phyloP scores from a whole-genome alignment of 129 eudicot species.

The Dittrichia graveolens region DNA sequence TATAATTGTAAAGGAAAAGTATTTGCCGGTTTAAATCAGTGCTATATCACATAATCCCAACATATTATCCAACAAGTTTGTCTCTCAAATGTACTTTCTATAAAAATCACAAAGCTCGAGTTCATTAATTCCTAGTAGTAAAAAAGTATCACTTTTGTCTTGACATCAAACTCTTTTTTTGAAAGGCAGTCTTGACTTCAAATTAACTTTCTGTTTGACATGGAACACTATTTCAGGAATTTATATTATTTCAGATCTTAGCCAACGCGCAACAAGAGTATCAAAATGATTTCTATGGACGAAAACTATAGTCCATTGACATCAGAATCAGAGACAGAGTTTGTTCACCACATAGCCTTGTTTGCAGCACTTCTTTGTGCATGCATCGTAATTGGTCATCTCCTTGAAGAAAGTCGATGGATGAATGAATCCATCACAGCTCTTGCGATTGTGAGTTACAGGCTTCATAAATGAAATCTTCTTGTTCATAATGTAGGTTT shows the following conservation, averaged over 20 bases:
- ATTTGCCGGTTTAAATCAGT: no score
- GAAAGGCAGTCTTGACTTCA: neutral
- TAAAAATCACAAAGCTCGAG: no score
- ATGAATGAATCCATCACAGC: constrained; percentile 80
- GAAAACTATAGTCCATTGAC: constrained; percentile 27
- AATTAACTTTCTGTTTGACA: constrained; percentile 18
- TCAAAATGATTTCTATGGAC: constrained; percentile 9
- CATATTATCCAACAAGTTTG: no score
- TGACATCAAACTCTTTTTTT: no score
- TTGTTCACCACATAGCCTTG: constrained; percentile 60
- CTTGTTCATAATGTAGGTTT: neutral
- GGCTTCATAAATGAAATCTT: neutral
- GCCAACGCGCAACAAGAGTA: constrained; percentile 19
- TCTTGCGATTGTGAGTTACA: constrained; percentile 53
- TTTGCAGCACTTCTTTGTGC: constrained; percentile 73
- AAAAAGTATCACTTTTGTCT: no score
- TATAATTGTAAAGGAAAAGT: no score
- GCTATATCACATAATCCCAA: no score
- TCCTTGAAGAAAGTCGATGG: constrained; percentile 74
- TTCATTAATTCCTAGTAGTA: no score
- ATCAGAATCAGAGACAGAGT: constrained; percentile 47
- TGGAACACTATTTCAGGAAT: constrained; percentile 14
- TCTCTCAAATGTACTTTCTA: no score
- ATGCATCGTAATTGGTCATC: constrained; percentile 72
- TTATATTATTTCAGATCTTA: neutral